A percentile compares a stretch with the other conserved stretches of the same genome.
Evolutionary conservation across 73 alveolate species (phyloP).

Genomic region (Stentor roeselii): DNA sequence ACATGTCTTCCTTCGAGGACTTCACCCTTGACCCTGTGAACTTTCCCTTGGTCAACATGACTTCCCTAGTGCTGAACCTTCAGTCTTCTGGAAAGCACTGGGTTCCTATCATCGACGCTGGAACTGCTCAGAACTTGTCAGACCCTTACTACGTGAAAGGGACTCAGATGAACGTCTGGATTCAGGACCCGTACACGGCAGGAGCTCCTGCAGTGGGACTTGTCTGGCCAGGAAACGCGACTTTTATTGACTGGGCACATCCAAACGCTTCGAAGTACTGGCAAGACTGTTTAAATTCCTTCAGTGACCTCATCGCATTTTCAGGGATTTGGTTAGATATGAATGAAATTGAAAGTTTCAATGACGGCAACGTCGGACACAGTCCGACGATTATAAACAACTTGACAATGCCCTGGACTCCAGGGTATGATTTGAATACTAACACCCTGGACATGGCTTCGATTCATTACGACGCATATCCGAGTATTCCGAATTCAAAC

Average conservation of each 20-base stretch:
- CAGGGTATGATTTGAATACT: slow-evolving; percentile 12
- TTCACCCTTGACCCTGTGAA: slow-evolving; percentile 46
- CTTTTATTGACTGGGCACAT: slow-evolving; percentile 79
- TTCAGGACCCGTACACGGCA: slow-evolving; percentile 23
- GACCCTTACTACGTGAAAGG: slow-evolving; percentile 35
- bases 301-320: slow-evolving; percentile 42
- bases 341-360: slow-evolving; percentile 73
- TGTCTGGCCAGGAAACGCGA: slow-evolving; percentile 91
- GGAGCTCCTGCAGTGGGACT: slow-evolving; percentile 57
- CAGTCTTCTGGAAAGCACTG: slow-evolving; percentile 61
- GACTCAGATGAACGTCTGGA: slow-evolving; percentile 26
- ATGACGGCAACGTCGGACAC: slow-evolving; percentile 43
- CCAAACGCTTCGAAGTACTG: slow-evolving; percentile 72
- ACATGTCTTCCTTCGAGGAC: slow-evolving; percentile 81
- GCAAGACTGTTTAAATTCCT: slow-evolving; percentile 41
- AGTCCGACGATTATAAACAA: background rate
- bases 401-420: slow-evolving; percentile 10
- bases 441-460: background rate
- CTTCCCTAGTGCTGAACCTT: slow-evolving; percentile 45
- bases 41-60: slow-evolving; percentile 51
- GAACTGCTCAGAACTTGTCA: slow-evolving; percentile 58
- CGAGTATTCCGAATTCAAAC: no score
- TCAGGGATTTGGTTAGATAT: slow-evolving; percentile 88
- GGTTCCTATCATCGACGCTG: slow-evolving; percentile 88
- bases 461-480: background rate